These are phyloP conservation scores for Candida jianshihensis DNA, from an alignment of 805 yeast genomes.

Conservation along the genomic window DNA sequence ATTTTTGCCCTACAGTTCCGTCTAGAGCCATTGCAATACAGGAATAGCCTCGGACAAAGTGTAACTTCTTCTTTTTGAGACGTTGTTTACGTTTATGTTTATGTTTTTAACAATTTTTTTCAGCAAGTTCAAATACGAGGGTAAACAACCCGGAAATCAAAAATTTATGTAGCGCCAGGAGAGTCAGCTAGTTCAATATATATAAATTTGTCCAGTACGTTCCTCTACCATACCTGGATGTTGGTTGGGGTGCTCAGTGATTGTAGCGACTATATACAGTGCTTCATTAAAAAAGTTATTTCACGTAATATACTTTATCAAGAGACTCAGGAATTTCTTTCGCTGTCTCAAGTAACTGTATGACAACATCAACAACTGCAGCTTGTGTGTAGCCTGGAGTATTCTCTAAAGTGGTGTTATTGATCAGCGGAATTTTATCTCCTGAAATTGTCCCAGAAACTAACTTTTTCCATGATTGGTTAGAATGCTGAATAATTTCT, in stretches of 20 bases:
- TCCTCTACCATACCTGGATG: too few species aligned
- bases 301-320: slow-evolving; percentile 27
- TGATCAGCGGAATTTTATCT: slow-evolving; percentile 25
- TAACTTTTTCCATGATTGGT: slow-evolving; percentile 59
- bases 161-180: too few species aligned
- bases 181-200: too few species aligned
- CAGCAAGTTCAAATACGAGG: neutral
- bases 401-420: slow-evolving; percentile 52
- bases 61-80: too few species aligned
- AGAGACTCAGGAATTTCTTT: slow-evolving; percentile 34
- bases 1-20: too few species aligned
- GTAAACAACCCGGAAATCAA: neutral
- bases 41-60: too few species aligned
- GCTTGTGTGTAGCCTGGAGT: slow-evolving; percentile 39
- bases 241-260: too few species aligned
- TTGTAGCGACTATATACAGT: too few species aligned
- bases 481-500: slow-evolving; percentile 54
- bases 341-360: slow-evolving; percentile 21
- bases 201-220: too few species aligned
- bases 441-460: slow-evolving; percentile 36
- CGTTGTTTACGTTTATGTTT: neutral
- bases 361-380: slow-evolving; percentile 16
- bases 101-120: slow-evolving; percentile 1
- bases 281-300: neutral
- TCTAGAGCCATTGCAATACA: too few species aligned